Evolutionary conservation across 1,284 basidiomycete species (phyloP), one percentile per base, ranked within the genome.

Genomic region (Ustilago shanxiensis): DNA sequence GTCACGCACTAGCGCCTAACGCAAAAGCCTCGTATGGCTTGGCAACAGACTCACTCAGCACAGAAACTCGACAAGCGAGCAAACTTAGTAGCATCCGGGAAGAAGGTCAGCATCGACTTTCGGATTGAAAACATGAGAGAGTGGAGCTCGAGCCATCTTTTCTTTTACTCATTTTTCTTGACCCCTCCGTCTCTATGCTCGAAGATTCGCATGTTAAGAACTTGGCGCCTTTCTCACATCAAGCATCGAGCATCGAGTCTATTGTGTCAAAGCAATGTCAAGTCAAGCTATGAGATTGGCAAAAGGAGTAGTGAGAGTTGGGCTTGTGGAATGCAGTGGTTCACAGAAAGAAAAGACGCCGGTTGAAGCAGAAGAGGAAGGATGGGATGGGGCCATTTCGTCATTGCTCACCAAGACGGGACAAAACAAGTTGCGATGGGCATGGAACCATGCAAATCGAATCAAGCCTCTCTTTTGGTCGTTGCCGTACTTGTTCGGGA

Each of bases 111-210:
- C 51, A 26, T 39, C 35, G 31, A 35, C 16, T 16, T 35, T 55
- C 35, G 7, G 31, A 33, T 33, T 11, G 6, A n/a, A n/a, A n/a
- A n/a, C n/a, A n/a, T 39, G 14, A 39, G 14, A 44, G 41, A 44
- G 41, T 20, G n/a, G 35, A 55, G 53, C 53, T 55, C 35, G 37
- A 55, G 53, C 53, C 53, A 55, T 20, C 22, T 22, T 45, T 45
- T 45, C 7, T 22, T 45, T 8, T 45, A 20, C 16, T 45, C n/a
- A 5, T 41, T 41, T 41, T 41, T 41, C 18, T 41, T 20, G 5
- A 5, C 39, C 16, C 39, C 39, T 45, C 13, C 8, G 22, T n/a
- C 4, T 22, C 8, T n/a, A 45, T 16, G 5, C 7, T 20, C 18
- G n/a, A 4, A 2, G 7, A 20, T 20, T 22, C 44, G 4, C 44